phyloP scores from a whole-genome alignment of 352 stramenopile species.

The Phytophthora europaea region DNA sequence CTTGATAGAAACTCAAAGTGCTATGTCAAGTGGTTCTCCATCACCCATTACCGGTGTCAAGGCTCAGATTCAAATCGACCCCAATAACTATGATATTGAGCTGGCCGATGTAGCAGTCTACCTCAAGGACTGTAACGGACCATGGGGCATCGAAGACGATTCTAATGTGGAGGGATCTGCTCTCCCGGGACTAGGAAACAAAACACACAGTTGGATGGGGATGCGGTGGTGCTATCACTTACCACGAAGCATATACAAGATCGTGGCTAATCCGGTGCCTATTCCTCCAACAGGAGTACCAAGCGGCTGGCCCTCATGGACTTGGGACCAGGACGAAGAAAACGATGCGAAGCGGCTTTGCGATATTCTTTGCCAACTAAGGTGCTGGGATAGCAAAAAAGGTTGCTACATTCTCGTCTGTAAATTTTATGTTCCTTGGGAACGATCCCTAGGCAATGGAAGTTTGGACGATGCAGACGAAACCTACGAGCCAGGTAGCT shows the following conservation, averaged over 20 bases:
- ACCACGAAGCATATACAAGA: slow-evolving; percentile 60
- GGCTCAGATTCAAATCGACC: slow-evolving; percentile 35
- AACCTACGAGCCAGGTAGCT: slow-evolving; percentile 59
- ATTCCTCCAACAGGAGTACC: slow-evolving; percentile 68
- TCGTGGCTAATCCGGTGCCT: slow-evolving; percentile 67
- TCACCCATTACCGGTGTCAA: slow-evolving; percentile 17
- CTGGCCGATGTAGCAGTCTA: slow-evolving; percentile 49
- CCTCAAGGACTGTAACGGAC: slow-evolving; percentile 65
- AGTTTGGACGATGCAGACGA: slow-evolving; percentile 23
- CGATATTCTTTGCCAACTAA: slow-evolving; percentile 79
- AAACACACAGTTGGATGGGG: slow-evolving; percentile 78
- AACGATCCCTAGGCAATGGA: slow-evolving; percentile 29
- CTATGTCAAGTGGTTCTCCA: slow-evolving; percentile 14
- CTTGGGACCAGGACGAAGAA: slow-evolving; percentile 44
- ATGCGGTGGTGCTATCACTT: slow-evolving; percentile 88
- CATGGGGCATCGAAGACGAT: slow-evolving; percentile 54
- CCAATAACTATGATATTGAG: slow-evolving; percentile 43
- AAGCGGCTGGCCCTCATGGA: slow-evolving; percentile 72
- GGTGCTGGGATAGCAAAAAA: slow-evolving; percentile 71
- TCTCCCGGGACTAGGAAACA: slow-evolving; percentile 47
- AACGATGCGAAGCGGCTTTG: slow-evolving; percentile 48
- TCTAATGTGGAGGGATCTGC: slow-evolving; percentile 25
- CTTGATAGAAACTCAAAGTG: slow-evolving; percentile 68
- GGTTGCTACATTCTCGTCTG: slow-evolving; percentile 59
- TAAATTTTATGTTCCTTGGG: slow-evolving; percentile 85